Evolutionary conservation across 805 yeast genomes (phyloP), one percentile per base, ranked within the genome.

Genomic region (Metschnikowia baotianmanensis): DNA sequence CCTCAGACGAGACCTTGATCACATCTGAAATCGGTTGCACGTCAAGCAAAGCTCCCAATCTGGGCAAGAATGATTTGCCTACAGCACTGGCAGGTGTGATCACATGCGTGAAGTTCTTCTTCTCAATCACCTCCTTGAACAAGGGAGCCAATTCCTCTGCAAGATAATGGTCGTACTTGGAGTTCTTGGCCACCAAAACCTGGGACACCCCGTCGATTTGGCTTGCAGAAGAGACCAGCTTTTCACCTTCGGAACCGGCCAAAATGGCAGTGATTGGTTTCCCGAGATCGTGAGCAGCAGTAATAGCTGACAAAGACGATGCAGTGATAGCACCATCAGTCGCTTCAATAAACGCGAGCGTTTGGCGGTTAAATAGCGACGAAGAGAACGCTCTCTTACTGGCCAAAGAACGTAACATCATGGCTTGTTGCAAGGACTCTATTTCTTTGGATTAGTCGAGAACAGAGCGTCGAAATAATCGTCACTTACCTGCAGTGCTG

Each of bases 21-120:
- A 93, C 75, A 58, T 91, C 98, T 20, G 91, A 80, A 36, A 93
- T 67, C 21, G 96, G 97, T 67, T 91, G 97, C 17, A 78, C 75
- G 57, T 91, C 95, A 36, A 91, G 67, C 42, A 84, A 56, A 1
- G 96, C 96, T 24, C 87, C 95, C 17, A 85, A 73, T 50, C 98
- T 76, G 28, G 99, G 98, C 34, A 93, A 67, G 23, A 90, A 67
- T 46, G 83, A 83, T 62, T 90, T 89, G 36, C 97, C 96, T 17
- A 83, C 82, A 1, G 96, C 80, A n/a, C 95, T 81, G 28, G 91
- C 86, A 4, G 95, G 78, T 10, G 83, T 78, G 15, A 91, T 67
- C 43, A 93, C 81, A 61, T 89, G 95, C 12, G 85, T 77, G 63
- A 70, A 75, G 21, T 67, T 74, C n/a, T 47, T 46, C 29, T 56